These are phyloP conservation scores for Kluyveromyces sp. DNA, from an alignment of 1,139 yeast species.

Conservation along the genomic window DNA sequence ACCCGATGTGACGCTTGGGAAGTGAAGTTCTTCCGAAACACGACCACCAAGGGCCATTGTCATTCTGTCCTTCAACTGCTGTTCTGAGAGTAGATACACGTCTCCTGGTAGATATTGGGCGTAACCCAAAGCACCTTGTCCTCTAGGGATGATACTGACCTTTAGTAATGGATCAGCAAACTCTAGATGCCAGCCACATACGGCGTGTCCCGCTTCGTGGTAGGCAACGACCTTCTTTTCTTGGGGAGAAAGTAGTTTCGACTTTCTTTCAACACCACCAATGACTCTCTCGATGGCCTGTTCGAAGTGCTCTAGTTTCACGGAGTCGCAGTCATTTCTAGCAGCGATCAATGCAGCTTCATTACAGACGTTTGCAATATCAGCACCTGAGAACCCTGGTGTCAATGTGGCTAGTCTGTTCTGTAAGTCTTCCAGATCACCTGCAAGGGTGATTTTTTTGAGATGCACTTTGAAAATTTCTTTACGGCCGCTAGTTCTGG, in stretches of 20 bases:
- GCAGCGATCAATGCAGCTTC: conserved; percentile 83
- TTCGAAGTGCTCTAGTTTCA: conserved; percentile 59
- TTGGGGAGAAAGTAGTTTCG: conserved; percentile 57
- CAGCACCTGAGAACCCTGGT: conserved; percentile 84
- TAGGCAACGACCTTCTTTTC: conserved; percentile 73
- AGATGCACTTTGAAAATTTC: conserved; percentile 68
- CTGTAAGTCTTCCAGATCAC: conserved; percentile 51
- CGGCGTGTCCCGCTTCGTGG: conserved; percentile 81
- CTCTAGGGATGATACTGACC: conserved; percentile 77
- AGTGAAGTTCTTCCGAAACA: conserved; percentile 70
- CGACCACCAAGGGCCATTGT: conserved; percentile 78
- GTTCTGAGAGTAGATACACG: conserved; percentile 56
- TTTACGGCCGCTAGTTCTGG: conserved; percentile 77
- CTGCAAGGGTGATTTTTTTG: conserved; percentile 47
- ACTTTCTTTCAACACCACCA: conserved; percentile 72
- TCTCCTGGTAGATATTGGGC: conserved; percentile 80
- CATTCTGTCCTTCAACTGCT: conserved; percentile 65
- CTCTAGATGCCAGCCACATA: conserved; percentile 70
- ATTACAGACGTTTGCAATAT: conserved; percentile 75
- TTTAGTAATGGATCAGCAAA: conserved; percentile 71
- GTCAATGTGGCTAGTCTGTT: conserved; percentile 73
- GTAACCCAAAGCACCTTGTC: conserved; percentile 78
- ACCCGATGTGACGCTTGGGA: conserved; percentile 71
- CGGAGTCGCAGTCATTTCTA: conserved; percentile 49
- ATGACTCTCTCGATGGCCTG: conserved; percentile 76